Evolutionary conservation across 2,329 filamentous ascomycete genomes (phyloP).

Genomic region (Onygena corvina): DNA sequence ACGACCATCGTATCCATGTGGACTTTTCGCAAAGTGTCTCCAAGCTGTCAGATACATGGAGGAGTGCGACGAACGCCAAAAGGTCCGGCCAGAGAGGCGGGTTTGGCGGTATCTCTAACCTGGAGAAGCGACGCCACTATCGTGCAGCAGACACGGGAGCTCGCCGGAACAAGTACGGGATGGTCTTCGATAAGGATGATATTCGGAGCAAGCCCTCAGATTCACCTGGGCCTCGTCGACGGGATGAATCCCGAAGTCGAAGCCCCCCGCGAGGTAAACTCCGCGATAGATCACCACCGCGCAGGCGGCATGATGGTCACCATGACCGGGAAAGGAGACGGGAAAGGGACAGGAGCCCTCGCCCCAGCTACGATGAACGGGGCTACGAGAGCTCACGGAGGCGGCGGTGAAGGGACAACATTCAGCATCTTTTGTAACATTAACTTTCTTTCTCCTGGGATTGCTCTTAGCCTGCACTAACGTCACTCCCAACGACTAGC

Average conservation of each 20-base stretch:
- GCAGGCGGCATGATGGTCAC: conserved; percentile 24
- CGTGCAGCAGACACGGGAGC: conserved; percentile 49
- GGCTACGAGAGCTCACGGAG: neutral
- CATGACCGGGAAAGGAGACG: neutral
- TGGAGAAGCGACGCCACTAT: conserved; percentile 89
- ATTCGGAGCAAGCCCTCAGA: conserved; percentile 38
- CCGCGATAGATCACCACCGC: conserved; percentile 20
- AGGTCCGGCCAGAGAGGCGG: conserved; percentile 57
- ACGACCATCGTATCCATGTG: conserved; percentile 94
- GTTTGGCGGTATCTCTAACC: conserved; percentile 76
- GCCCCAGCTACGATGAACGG: conserved; percentile 17
- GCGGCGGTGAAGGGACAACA: neutral
- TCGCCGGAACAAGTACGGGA: conserved; percentile 50
- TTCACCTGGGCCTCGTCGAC: conserved; percentile 7
- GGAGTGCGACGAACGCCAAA: conserved; percentile 72
- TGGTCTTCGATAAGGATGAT: conserved; percentile 69
- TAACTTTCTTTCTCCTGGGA: neutral
- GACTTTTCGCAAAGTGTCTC: conserved; percentile 94
- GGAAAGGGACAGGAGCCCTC: conserved; percentile 14
- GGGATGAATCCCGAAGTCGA: conserved; percentile 25
- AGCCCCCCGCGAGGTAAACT: conserved; percentile 33
- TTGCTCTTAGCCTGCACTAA: neutral
- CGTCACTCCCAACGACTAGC: neutral
- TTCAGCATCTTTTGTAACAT: neutral
- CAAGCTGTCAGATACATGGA: conserved; percentile 80